Percentiles rank a stretch among this genome's conserved stretches.
These are phyloP conservation scores for Sphaerostilbella broomeana DNA, from an alignment of 2,329 filamentous ascomycete species.

Conservation along the genomic window DNA sequence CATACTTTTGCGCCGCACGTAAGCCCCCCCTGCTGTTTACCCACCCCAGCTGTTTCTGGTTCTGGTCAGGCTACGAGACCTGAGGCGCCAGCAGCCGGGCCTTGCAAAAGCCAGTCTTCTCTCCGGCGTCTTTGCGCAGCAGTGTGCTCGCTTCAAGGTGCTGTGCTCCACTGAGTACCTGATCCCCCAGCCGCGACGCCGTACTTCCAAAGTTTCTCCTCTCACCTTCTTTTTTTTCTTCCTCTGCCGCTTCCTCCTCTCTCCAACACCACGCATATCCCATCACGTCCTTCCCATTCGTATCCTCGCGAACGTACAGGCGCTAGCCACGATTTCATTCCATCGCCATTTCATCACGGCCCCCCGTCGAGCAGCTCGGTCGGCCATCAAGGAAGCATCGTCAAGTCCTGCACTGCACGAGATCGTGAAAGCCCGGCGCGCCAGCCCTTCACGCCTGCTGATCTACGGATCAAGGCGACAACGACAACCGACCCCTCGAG, in stretches of 20 bases:
- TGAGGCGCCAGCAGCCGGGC: too few species aligned
- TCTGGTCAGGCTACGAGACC: conserved; percentile 9
- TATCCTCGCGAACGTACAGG: conserved; percentile 3
- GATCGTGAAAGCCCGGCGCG: conserved; percentile 13
- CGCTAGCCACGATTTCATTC: conserved; percentile 3
- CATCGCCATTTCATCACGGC: conserved; percentile 6
- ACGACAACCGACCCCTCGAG: conserved; percentile 2
- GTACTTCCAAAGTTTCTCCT: conserved; percentile 10
- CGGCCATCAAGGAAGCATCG: background rate
- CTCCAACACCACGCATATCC: conserved; percentile 5
- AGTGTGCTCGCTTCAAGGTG: conserved; percentile 12
- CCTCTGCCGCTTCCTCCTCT: conserved; percentile 8
- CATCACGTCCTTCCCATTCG: conserved; percentile 5
- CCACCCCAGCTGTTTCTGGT: too few species aligned
- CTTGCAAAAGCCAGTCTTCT: too few species aligned
- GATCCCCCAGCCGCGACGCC: conserved; percentile 11
- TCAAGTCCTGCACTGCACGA: background rate
- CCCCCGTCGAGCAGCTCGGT: conserved; percentile 8
- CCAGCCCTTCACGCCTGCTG: conserved; percentile 12
- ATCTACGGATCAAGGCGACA: conserved; percentile 13
- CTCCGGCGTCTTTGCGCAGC: too few species aligned
- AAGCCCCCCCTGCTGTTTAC: conserved; percentile 1
- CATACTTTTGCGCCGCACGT: too few species aligned
- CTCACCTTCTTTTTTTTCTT: conserved; percentile 10
- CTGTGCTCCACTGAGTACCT: conserved; percentile 13